Conservation (phyloP, 2,329 filamentous ascomycete species). For the Colletotrichum melonis region DNA sequence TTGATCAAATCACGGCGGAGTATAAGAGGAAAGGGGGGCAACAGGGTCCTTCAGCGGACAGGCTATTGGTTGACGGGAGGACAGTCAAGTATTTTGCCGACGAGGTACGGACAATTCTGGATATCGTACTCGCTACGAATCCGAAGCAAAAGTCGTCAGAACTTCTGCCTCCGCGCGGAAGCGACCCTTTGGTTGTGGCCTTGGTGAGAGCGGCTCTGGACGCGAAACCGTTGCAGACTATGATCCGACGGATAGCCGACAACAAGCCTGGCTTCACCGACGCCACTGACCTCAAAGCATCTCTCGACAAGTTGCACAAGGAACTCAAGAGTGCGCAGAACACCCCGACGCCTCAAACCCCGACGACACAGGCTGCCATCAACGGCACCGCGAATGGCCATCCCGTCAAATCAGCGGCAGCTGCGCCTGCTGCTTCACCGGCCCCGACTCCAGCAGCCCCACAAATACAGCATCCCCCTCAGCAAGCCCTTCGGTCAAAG, state of each 20-base stretch:
- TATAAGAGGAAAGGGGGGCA: constrained; percentile 63
- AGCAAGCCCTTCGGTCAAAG: constrained; percentile 70
- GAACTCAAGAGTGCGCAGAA: constrained; percentile 44
- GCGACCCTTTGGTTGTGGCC: constrained; percentile 66
- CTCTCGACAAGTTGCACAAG: constrained; percentile 60
- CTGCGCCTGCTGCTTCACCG: constrained; percentile 20
- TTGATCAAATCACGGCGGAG: constrained; percentile 78
- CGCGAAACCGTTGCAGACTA: constrained; percentile 56
- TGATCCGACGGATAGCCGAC: constrained; percentile 66
- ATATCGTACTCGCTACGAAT: constrained; percentile 69
- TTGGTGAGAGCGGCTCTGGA: constrained; percentile 69
- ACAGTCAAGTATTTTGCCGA: constrained; percentile 71
- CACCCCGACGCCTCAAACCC: constrained; percentile 39
- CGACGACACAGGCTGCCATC: constrained; percentile 43
- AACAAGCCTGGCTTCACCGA: constrained; percentile 63
- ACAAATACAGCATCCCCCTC: constrained; percentile 45
- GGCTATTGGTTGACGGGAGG: constrained; percentile 64
- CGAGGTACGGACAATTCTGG: constrained; percentile 67
- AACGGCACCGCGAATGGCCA: constrained; percentile 49
- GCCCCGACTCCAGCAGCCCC: constrained; percentile 14
- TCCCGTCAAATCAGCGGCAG: constrained; percentile 8
- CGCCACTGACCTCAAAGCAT: constrained; percentile 63
- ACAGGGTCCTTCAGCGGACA: constrained; percentile 65
- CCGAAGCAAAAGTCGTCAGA: constrained; percentile 65
- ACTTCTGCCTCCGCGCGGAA: constrained; percentile 63